Evolutionary conservation across 495 filamentous ascomycete species (phyloP), one percentile per base, ranked within the genome.

Genomic region (Penicillium alfredii): DNA sequence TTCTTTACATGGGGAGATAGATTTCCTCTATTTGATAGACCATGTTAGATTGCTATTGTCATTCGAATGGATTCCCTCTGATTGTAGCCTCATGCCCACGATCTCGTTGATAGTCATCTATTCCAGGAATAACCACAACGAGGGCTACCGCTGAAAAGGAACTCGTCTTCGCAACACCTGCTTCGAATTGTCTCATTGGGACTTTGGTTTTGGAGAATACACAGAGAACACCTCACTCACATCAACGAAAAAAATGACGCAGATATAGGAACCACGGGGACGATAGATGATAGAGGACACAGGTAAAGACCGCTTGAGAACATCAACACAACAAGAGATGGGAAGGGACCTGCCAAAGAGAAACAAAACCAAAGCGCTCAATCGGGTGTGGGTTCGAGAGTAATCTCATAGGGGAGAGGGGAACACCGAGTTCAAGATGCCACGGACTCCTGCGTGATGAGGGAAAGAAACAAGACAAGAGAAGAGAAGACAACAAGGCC

Each of bases 371-470:
- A 49, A 38, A 53, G 49, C 52, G 52, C 49, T 53, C 45, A 49
- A 35, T 38, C 18, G 50, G 30, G 38, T 32, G 24, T 26, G 33
- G 25, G 35, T 32, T 38, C 24, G 38, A 41, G 30, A 36, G 36
- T n/a, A n/a, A n/a, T n/a, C n/a, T n/a, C n/a, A n/a, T n/a, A 38
- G 22, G 31, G 27, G 13, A 20, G 23, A 30, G 9, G 38, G 40
- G 42, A 15, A 36, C 42, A 38, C 34, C 38, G 35, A 53, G 39
- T 42, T 34, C 35, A 43, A 51, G 39, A 56, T 56, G 53, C 49
- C 49, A 39, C 42, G 29, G 45, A 56, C 53, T 56, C 53, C 53
- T 50, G 30, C 56, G 39, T 40, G 50, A 45, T 51, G 52, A 44
- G 38, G 44, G 12, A 41, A 41, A 35, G 32, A 46, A 30, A 25